A percentile compares a stretch with the other conserved stretches of the same genome.
Conservation (phyloP, 2,329 filamentous ascomycete species). For the Xylariaceae sp. region DNA sequence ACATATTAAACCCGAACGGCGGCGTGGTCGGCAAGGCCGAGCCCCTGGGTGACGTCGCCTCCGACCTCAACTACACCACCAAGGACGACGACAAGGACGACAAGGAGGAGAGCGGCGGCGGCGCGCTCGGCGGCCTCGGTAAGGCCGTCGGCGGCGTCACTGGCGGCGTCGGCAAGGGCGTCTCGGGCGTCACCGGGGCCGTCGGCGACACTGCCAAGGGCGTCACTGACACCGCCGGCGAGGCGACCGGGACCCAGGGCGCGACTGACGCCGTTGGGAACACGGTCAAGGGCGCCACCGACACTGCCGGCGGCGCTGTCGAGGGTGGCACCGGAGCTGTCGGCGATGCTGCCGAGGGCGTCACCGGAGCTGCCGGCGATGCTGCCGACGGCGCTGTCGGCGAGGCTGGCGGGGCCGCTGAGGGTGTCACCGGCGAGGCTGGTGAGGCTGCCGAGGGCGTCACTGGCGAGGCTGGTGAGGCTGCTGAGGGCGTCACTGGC, state of each 20-base stretch:
- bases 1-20: slow-evolving; percentile 25
- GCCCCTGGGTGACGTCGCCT: slow-evolving; percentile 23
- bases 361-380: slow-evolving; percentile 8
- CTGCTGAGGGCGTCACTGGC: slow-evolving; percentile 11
- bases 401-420: slow-evolving; percentile 6
- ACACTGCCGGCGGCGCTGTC: slow-evolving; percentile 7
- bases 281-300: slow-evolving; percentile 12
- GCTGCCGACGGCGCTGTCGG: slow-evolving; percentile 8
- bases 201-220: slow-evolving; percentile 16
- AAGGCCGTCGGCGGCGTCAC: slow-evolving; percentile 14
- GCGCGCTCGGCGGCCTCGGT: slow-evolving; percentile 16
- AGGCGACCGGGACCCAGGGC: slow-evolving; percentile 15
- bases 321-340: slow-evolving; percentile 8
- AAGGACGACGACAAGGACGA: slow-evolving; percentile 12
- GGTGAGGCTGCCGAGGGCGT: slow-evolving; percentile 11
- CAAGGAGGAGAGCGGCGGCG: slow-evolving; percentile 9
- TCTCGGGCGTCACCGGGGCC: slow-evolving; percentile 14
- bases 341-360: slow-evolving; percentile 11
- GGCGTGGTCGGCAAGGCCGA: slow-evolving; percentile 25
- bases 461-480: slow-evolving; percentile 13
- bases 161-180: slow-evolving; percentile 14
- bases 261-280: slow-evolving; percentile 16
- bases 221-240: slow-evolving; percentile 16
- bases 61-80: slow-evolving; percentile 24
- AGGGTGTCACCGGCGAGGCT: slow-evolving; percentile 7